Evolutionary conservation across 805 yeast species (phyloP), one percentile per base, ranked within the genome.

Genomic region (Schwanniomyces polymorphus): DNA sequence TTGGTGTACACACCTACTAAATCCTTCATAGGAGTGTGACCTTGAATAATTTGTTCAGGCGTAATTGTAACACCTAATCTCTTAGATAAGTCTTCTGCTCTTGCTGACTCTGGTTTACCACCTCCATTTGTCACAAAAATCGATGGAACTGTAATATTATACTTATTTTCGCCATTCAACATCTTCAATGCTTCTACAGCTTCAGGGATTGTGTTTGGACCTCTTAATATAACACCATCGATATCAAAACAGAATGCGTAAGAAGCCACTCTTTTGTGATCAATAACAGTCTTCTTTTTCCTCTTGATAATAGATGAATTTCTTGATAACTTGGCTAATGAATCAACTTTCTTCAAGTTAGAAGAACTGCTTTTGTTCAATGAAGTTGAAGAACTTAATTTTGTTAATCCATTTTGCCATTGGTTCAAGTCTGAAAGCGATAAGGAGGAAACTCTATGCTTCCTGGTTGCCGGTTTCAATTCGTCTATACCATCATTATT

Each of bases 1-100:
- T 86, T 86, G 47, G 85, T 72, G 65, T 84, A 82, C 12, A 77
- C 73, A 27, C 78, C 79, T 11, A 85, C 87, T 60, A 89, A 75
- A 59, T 88, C 95, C 56, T 81, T 84, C 94, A 90, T 90, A 28
- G 97, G 97, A 1, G 97, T 90, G 67, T 90, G 96, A 51, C 96
- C 96, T 67, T 90, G 97, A 57, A 90, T 86, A 49, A 90, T 86
- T 70, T 90, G 97, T 45, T 83, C 89, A 38, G 82, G 82, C 10
- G 85, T 79, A 49, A 90, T 81, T 34, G 78, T 78, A 34, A 80
- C 68, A 17, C 75, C 79, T 52, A 90, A 74, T 53, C 89, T 71
- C 47, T 76, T 74, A 38, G 84, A 73, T 59, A 90, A 74, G 54
- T 88, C 94, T 46, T 76, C 78, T 42, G 92, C 86, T 56, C 97